These are phyloP conservation scores for Tricholoma terreum DNA, from an alignment of 768 basidiomycete genomes.

Conservation along the genomic window DNA sequence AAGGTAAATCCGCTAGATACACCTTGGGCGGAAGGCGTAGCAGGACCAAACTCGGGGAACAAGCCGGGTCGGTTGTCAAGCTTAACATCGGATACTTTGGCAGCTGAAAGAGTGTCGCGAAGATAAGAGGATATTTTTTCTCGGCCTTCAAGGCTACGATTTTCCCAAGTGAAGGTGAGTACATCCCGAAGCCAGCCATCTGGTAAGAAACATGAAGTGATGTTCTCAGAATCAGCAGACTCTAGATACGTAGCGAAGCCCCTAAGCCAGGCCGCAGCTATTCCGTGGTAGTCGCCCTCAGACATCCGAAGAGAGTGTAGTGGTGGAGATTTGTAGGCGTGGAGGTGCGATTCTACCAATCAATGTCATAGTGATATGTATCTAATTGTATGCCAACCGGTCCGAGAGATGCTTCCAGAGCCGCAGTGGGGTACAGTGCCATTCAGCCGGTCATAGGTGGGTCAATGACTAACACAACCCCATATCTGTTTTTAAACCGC, in stretches of 20 bases:
- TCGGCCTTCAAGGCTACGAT: slow-evolving; percentile 32
- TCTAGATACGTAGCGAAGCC: slow-evolving; percentile 18
- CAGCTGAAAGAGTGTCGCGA: slow-evolving; percentile 13
- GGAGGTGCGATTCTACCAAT: no score
- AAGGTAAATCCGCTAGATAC: slow-evolving; percentile 38
- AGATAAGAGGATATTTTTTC: slow-evolving; percentile 34
- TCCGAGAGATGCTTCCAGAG: no score
- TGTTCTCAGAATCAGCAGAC: slow-evolving; percentile 18
- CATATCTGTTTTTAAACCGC: no score
- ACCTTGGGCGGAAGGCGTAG: slow-evolving; percentile 15
- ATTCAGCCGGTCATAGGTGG: no score
- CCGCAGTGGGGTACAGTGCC: no score
- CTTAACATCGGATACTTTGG: slow-evolving; percentile 23
- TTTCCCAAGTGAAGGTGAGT: slow-evolving; percentile 43
- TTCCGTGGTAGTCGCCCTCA: background rate
- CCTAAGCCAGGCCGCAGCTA: slow-evolving; percentile 24
- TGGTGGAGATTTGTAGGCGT: no score
- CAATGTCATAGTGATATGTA: no score
- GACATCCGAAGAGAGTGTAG: no score
- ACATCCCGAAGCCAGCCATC: slow-evolving; percentile 41
- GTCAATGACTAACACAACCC: no score
- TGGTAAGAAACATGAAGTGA: slow-evolving; percentile 27
- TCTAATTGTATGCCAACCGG: no score
- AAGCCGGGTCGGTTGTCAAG: slow-evolving; percentile 23
- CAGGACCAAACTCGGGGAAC: slow-evolving; percentile 14